Evolutionary conservation across 345 rosid species (phyloP).

Genomic region (Eucalyptus fibrosa): DNA sequence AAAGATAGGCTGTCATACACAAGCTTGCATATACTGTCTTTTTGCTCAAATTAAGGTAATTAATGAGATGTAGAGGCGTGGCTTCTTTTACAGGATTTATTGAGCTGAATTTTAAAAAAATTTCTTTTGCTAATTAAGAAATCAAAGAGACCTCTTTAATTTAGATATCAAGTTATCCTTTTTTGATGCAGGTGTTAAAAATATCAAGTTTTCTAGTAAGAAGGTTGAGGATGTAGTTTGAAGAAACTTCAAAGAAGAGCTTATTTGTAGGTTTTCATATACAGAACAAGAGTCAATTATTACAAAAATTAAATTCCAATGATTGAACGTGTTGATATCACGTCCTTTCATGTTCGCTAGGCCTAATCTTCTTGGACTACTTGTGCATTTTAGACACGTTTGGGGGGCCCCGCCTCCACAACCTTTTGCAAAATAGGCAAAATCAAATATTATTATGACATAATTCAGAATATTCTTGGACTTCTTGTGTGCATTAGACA

Average conservation of each 20-base stretch:
- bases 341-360: neutral
- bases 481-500: too few species aligned
- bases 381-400: too few species aligned
- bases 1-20: rapidly evolving
- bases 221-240: conserved; percentile 4
- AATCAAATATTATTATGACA: too few species aligned
- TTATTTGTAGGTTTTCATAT: neutral
- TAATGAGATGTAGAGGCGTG: neutral
- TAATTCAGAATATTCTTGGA: too few species aligned
- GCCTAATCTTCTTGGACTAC: too few species aligned
- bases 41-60: neutral
- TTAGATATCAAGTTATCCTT: neutral
- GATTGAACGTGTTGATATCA: neutral
- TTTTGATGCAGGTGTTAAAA: neutral
- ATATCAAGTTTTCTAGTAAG: neutral
- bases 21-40: too few species aligned
- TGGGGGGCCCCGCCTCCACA: too few species aligned
- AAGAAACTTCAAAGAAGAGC: neutral
- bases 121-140: neutral
- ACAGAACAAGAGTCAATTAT: neutral
- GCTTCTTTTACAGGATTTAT: neutral
- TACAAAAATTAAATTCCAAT: neutral
- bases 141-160: neutral
- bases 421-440: too few species aligned
- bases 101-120: neutral